Base-by-base conservation (phyloP, 192 early-diverging fungal genomes). In the Phlyctochytrium planicorne region DNA sequence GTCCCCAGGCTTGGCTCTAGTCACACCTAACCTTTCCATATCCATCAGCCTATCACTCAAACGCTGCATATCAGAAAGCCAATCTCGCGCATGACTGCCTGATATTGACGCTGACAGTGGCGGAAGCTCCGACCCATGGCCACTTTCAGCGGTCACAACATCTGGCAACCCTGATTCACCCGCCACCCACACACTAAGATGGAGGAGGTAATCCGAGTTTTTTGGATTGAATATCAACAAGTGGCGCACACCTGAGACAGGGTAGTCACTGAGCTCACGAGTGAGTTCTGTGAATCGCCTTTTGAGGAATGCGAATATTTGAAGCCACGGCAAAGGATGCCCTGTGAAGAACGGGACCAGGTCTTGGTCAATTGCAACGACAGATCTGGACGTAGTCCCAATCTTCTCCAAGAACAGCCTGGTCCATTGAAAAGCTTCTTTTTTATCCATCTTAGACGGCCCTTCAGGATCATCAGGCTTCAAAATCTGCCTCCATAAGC, bases 321-420 rank as follows among this genome's bases (percentile, higher is more conserved):
- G 60, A 23, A 30, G 30, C 78, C 78, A 82, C 1, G 74, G 80
- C 16, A 82, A 34, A 1, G 33, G 4, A 30, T 62, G 72, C 61
- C 72, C 60, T 20, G 40, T 57, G 59, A 85, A 75, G 17, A 85
- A n/a, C n/a, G 63, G 30, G 1, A 57, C 34, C 4, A 85, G 66
- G 25, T 40, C 30, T 0, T 74, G 66, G 31, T 82, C 83, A 27
- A 82, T 76, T 16, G 40, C 31, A 10, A 64, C n/a, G 0, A 85
- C 24, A 31, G 63, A 37, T 31, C 79, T 70, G 10, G 79, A 77
- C 30, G 75, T 78, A 14, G 76, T 72, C 30, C 30, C 70, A 31
- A 82, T 82, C 61, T 82, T 82, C 72, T 82, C 83, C 20, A 85
- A 63, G 66, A 85, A 82, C 62, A 85, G 40, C 34, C 73, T 76